Conservation (phyloP, 2,329 filamentous ascomycete species). For the Xylaria sp. region DNA sequence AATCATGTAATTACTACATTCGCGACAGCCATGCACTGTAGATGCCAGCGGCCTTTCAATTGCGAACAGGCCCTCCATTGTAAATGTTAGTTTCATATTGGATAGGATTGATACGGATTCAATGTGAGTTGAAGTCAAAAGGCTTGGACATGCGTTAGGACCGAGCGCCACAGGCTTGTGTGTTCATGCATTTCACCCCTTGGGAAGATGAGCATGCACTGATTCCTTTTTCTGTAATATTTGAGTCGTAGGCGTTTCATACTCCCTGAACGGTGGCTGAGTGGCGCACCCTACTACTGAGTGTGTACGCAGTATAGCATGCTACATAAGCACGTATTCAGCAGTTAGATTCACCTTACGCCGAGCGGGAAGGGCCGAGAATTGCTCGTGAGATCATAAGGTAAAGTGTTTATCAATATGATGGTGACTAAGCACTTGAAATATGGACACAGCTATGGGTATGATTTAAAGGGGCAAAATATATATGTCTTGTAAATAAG, state of each 20-base stretch:
- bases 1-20: too few species aligned
- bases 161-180: neutral
- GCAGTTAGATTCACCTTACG: neutral
- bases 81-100: too few species aligned
- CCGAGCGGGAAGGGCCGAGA: too few species aligned
- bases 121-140: neutral
- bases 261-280: neutral
- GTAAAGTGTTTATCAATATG: too few species aligned
- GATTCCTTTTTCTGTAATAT: constrained; percentile 2
- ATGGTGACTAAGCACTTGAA: neutral
- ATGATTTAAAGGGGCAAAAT: neutral
- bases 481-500: neutral
- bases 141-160: neutral
- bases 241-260: neutral
- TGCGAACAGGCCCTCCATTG: too few species aligned
- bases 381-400: neutral
- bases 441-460: neutral
- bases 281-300: neutral
- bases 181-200: neutral
- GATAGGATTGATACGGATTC: too few species aligned
- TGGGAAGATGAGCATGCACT: neutral
- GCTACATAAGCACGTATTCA: neutral
- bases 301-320: neutral
- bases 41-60: too few species aligned
- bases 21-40: too few species aligned